A percentile compares a stretch with the other conserved stretches of the same genome.
These are phyloP conservation scores for Naganishia friedmannii DNA, from an alignment of 768 basidiomycete genomes.

Conservation along the genomic window DNA sequence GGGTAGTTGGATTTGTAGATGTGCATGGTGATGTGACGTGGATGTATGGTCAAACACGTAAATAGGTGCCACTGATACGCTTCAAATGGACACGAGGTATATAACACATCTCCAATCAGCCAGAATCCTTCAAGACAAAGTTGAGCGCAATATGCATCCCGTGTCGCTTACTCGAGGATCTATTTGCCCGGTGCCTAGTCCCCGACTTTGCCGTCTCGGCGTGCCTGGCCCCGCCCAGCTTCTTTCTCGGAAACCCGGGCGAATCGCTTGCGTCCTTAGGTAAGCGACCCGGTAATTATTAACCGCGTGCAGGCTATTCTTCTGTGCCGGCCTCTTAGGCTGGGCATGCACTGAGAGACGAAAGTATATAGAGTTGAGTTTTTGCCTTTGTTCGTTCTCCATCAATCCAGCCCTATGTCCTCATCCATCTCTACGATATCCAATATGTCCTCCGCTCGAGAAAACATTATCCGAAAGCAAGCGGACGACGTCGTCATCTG, in stretches of 20 bases:
- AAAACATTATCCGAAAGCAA: conserved; percentile 32
- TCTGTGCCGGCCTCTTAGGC: not conserved
- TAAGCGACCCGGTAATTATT: not conserved
- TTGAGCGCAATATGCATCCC: not conserved
- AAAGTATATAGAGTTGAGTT: no score
- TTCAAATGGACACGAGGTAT: not conserved
- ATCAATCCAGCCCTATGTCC: conserved; percentile 42
- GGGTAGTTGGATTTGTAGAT: conserved; percentile 27
- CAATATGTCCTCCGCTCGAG: conserved; percentile 18
- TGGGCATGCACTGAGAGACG: no score
- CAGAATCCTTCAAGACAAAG: not conserved
- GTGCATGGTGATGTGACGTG: conserved; percentile 12
- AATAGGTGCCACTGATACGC: not conserved
- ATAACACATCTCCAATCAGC: not conserved
- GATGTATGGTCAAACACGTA: not conserved
- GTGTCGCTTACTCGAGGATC: conserved; percentile 1
- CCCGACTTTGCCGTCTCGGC: not conserved
- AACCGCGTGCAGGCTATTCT: not conserved
- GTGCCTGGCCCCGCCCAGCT: not conserved
- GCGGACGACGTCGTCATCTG: conserved; percentile 37
- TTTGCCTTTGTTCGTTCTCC: not conserved
- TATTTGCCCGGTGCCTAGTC: conserved; percentile 2
- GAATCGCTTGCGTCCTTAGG: not conserved
- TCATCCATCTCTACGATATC: not conserved
- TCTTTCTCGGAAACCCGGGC: no score